Evolutionary conservation across 1,284 basidiomycete genomes (phyloP).

Genomic region (Cryptococcus floricola): DNA sequence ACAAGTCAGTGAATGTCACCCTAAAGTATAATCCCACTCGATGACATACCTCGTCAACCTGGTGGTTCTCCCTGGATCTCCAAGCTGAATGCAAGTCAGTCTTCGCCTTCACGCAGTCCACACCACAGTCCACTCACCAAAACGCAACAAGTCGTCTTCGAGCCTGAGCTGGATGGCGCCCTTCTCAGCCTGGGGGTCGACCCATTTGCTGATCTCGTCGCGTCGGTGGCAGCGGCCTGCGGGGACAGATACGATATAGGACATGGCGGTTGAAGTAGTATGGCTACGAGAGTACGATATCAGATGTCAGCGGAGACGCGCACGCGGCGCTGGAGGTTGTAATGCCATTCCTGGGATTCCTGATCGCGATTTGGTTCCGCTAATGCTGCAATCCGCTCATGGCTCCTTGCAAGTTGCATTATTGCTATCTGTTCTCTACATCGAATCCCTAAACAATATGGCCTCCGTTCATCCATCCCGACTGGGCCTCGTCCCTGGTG

Average conservation of each 20-base stretch:
- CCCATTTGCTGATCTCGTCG: constrained; percentile 36
- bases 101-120: background rate
- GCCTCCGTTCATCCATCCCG: constrained; percentile 37
- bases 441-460: constrained; percentile 7
- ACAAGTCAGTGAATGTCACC: background rate
- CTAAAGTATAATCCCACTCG: background rate
- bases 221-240: constrained; percentile 43
- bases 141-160: constrained; percentile 43
- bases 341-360: too few species aligned
- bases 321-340: too few species aligned
- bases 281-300: too few species aligned
- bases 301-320: too few species aligned
- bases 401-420: too few species aligned
- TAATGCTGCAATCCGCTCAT: too few species aligned
- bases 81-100: constrained; percentile 25
- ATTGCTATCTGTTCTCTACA: too few species aligned
- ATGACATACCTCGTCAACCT: constrained; percentile 37
- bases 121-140: constrained; percentile 23
- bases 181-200: constrained; percentile 46
- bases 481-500: constrained; percentile 27
- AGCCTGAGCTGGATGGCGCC: constrained; percentile 39
- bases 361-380: too few species aligned
- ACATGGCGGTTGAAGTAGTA: constrained; percentile 16
- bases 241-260: constrained; percentile 35
- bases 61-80: constrained; percentile 32